These are phyloP conservation scores for Dictyostelium purpureum DNA, from an alignment of 78 protist genomes.

Conservation along the genomic window DNA sequence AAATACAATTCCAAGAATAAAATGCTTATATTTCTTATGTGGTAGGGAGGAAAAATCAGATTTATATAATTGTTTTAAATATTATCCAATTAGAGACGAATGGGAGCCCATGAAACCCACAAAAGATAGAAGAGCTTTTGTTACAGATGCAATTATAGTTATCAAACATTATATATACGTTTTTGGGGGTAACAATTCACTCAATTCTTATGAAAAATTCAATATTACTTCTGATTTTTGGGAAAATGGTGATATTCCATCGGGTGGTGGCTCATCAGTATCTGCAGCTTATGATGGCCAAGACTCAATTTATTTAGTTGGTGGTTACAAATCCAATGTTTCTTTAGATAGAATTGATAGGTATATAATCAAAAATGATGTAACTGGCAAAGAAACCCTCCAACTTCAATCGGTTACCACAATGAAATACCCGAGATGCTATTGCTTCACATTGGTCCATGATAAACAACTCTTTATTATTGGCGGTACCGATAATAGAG, in stretches of 20 bases:
- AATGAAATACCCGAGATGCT: neutral
- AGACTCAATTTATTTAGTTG: constrained; percentile 13
- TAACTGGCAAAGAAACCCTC: neutral
- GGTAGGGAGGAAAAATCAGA: constrained; percentile 32
- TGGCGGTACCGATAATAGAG: constrained; percentile 32
- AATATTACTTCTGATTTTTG: constrained; percentile 4
- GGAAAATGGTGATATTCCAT: constrained; percentile 18
- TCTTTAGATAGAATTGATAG: constrained; percentile 11
- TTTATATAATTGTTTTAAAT: neutral
- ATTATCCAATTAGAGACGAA: neutral
- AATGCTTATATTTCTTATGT: neutral
- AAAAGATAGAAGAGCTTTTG: constrained; percentile 19
- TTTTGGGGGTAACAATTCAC: constrained; percentile 28
- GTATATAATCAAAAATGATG: neutral
- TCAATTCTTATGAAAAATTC: constrained; percentile 20
- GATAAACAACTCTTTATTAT: neutral
- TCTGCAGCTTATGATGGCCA: neutral
- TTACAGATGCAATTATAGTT: neutral
- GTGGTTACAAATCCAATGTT: constrained; percentile 10
- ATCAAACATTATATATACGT: neutral
- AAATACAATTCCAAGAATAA: neutral
- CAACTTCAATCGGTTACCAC: neutral
- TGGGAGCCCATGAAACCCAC: neutral
- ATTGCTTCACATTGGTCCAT: neutral
- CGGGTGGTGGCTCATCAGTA: constrained; percentile 13